Evolutionary conservation across 2,329 filamentous ascomycete species (phyloP), one percentile per base, ranked within the genome.

Genomic region (Penicillium rolfsii): DNA sequence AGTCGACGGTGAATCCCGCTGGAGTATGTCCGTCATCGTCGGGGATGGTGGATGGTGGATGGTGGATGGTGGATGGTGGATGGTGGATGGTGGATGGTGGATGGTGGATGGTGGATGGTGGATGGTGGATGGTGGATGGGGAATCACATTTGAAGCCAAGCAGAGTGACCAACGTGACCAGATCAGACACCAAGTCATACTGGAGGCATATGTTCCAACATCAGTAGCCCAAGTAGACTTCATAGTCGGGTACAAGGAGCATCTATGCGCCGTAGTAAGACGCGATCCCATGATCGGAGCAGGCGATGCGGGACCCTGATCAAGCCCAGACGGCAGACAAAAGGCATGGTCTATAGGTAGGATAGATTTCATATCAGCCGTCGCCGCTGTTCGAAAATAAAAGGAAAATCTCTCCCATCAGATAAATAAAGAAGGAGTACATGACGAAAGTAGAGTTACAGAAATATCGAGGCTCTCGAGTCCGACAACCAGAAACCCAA

Each of bases 231-330:
- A 35, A 7, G 11, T 40, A 26, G 35, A 40, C 30, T 35, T 53
- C 50, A 53, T 53, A 35, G 35, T 22, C 9, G 30, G 19, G n/a
- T 16, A 2, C 14, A 3, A 1, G 48, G 16, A 35, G 16, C 28
- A 35, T 35, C 48, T 16, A 33, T 22, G 19, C 19, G 19, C 19
- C 19, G 19, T 9, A 22, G 48, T 50, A 12, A 35, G 36, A 43
- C 9, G 36, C 36, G 26, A 40, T 54, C 67, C 59, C 65, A 66
- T 68, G 67, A 70, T 61, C 55, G 35, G 57, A 56, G 30, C 65
- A 70, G 64, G 60, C 54, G 67, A 65, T 61, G 59, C 52, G 54
- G 54, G 54, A 61, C 49, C 46, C 63, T 65, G 64, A 67, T 63
- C 60, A 63, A 40, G 46, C 16, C 24, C 33, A 38, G 24, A 35